Evolutionary conservation across 305 asterid species (phyloP).

Genomic region (Rubia occidens): DNA sequence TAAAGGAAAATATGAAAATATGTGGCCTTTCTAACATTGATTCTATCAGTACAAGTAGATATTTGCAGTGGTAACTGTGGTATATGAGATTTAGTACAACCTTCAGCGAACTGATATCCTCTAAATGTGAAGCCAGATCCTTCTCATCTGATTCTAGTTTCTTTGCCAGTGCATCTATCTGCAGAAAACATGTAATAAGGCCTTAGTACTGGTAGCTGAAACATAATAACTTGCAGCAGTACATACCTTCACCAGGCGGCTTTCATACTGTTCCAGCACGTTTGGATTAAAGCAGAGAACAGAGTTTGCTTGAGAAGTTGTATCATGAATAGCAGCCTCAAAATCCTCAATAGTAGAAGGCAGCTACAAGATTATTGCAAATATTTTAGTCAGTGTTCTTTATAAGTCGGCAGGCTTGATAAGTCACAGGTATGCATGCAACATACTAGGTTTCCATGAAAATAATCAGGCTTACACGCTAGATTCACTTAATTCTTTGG

Average conservation of each 20-base stretch:
- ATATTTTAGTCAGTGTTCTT: background rate
- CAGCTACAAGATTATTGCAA: conserved; percentile 49
- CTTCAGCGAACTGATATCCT: conserved; percentile 68
- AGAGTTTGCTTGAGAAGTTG: conserved; percentile 74
- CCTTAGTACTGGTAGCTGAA: no score
- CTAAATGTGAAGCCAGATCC: conserved; percentile 36
- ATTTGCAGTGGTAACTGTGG: background rate
- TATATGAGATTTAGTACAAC: conserved; percentile 22
- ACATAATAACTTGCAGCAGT: conserved; percentile 11
- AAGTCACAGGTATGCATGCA: background rate
- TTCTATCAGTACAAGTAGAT: background rate
- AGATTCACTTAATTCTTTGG: background rate
- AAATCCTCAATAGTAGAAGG: conserved; percentile 86
- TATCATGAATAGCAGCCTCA: conserved; percentile 81
- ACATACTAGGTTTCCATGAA: no score
- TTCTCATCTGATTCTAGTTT: conserved; percentile 60
- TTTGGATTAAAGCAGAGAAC: conserved; percentile 81
- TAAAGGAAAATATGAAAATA: background rate
- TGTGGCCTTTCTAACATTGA: background rate
- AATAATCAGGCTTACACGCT: no score
- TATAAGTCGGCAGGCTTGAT: background rate
- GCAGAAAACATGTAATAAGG: no score
- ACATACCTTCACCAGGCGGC: conserved; percentile 65
- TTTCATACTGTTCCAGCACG: conserved; percentile 87
- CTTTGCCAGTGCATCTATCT: conserved; percentile 58